phyloP scores from a whole-genome alignment of 2,329 filamentous ascomycete genomes.

The Verticillium zaregamsianum region DNA sequence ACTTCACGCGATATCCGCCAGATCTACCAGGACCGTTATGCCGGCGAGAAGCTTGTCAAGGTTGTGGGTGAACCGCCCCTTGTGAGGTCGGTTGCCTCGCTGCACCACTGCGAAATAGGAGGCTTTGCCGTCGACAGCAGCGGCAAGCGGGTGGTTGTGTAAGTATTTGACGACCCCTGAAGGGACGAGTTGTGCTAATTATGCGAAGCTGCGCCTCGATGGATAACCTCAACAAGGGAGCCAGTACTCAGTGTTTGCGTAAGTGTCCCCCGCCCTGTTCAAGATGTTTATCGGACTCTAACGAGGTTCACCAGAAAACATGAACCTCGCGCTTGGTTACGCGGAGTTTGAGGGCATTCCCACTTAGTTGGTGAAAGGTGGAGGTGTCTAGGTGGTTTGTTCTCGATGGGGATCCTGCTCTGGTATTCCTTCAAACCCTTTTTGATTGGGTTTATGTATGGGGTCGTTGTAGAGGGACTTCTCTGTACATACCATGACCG shows the following conservation, averaged over 20 bases:
- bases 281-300: too few species aligned
- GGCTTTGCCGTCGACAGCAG: slow-evolving; percentile 89
- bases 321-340: not conserved
- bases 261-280: not conserved
- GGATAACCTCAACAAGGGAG: not conserved
- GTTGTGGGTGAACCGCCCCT: slow-evolving; percentile 81
- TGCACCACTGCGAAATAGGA: slow-evolving; percentile 89
- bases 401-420: not conserved
- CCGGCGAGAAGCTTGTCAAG: slow-evolving; percentile 92
- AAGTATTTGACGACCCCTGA: not conserved
- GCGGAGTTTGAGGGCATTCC: not conserved
- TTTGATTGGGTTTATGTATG: too few species aligned
- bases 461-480: not conserved
- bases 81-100: slow-evolving; percentile 79
- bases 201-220: not conserved
- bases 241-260: not conserved
- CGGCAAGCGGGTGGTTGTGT: slow-evolving; percentile 77
- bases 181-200: not conserved
- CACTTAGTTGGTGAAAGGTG: not conserved
- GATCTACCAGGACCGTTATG: slow-evolving; percentile 93
- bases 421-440: not conserved
- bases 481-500: not conserved
- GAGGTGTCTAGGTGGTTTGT: not conserved
- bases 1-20: slow-evolving; percentile 88
- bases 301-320: not conserved